Base-by-base conservation (phyloP, 352 stramenopile genomes). In the Phytophthora sp. region DNA sequence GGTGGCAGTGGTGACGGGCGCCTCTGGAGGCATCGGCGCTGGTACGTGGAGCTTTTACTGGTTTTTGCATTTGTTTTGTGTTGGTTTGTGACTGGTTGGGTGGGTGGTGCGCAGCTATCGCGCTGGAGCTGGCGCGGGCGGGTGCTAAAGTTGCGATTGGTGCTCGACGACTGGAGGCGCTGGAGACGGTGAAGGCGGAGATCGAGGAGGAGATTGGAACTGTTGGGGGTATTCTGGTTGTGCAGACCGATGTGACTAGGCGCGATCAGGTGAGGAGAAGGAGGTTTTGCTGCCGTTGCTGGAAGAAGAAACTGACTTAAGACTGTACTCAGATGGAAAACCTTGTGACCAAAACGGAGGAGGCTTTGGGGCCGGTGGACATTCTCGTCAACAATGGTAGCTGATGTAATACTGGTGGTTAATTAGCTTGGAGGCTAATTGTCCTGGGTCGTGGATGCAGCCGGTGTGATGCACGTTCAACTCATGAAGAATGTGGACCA, bases 381-480 rank as follows among this genome's bases (percentile, higher is more conserved):
- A 94, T 96, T 39, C 73, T 97, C 23, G 79, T 97, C 13, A 96
- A 95, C 71, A 95, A 95, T 58, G 77, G 74, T 44, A n/a, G 28
- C 3, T 28, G 10, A 43, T 18, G 11, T 6, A 9, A 13, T 77
- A 20, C 34, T 39, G 20, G 8, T n/a, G 21, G 30, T 39, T n/a
- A n/a, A n/a, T n/a, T n/a, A n/a, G n/a, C n/a, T n/a, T 28, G 15
- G 7, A 32, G 39, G 10, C 6, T 24, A 28, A 15, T 44, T 56
- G 34, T 37, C 27, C 4, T 15, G 54, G 17, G n/a, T 12, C 11
- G 23, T 38, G 39, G 35, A 0, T 66, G 7, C 17, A 86, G 87
- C 91, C 42, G 90, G 91, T n/a, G 87, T 97, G 53, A 98, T 97
- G 92, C 93, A 93, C 46, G 96, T 94, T 48, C 92, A 92, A 13